Conservation (phyloP, 2,329 filamentous ascomycete genomes). For the Penicillium crustosum region DNA sequence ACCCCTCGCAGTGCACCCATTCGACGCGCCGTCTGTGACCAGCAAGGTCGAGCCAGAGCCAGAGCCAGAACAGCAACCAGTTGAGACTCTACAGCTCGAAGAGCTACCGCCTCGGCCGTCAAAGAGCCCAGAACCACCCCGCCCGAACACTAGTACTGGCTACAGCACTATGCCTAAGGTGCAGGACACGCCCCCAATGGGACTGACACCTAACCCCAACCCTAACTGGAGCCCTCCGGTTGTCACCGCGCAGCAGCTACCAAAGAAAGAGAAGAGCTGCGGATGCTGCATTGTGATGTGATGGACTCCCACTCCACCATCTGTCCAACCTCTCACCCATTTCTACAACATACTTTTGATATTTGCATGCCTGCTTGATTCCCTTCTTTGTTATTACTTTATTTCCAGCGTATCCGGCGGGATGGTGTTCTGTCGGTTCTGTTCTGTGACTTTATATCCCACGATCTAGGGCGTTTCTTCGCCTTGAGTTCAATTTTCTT, state of each 20-base stretch:
- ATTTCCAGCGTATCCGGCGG: constrained; percentile 15
- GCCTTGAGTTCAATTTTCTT: not conserved
- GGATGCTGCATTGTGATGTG: constrained; percentile 76
- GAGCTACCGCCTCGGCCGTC: constrained; percentile 25
- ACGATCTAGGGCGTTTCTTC: constrained; percentile 2
- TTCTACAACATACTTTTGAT: constrained; percentile 17
- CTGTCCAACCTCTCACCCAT: constrained; percentile 17
- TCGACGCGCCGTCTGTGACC: constrained; percentile 31
- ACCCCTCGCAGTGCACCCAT: constrained; percentile 60
- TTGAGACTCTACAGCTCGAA: constrained; percentile 10
- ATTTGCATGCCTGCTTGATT: constrained; percentile 15
- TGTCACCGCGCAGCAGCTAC: constrained; percentile 55
- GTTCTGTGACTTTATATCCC: constrained; percentile 10
- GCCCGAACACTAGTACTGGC: constrained; percentile 46
- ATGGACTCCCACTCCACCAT: constrained; percentile 27
- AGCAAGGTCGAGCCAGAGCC: constrained; percentile 14
- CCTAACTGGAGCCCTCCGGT: constrained; percentile 46
- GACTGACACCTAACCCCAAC: constrained; percentile 38
- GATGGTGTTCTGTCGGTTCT: constrained; percentile 24
- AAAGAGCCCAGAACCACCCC: constrained; percentile 35
- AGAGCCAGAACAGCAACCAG: constrained; percentile 7
- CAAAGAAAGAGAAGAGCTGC: constrained; percentile 55
- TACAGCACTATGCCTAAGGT: constrained; percentile 54
- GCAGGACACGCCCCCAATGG: constrained; percentile 38
- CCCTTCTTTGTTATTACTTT: constrained; percentile 16